Evolutionary conservation across 805 yeast genomes (phyloP).

Genomic region (Yarrowia osloensis): DNA sequence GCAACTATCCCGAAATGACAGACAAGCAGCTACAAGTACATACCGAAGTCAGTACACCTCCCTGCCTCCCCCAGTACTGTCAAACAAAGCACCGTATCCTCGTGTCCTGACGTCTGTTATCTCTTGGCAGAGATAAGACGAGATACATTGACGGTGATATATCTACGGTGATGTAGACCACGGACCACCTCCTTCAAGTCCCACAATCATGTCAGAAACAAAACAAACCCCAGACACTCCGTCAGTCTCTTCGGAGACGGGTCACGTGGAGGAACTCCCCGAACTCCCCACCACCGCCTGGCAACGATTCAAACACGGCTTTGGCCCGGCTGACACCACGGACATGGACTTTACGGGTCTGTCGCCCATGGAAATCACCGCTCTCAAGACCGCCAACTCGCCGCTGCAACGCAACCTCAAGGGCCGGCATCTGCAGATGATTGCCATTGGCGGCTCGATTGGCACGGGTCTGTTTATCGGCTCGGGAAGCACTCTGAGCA

Average conservation of each 20-base stretch:
- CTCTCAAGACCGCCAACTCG: slow-evolving; percentile 51
- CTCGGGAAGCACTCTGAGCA: not conserved
- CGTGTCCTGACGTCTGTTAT: no score
- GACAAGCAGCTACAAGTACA: no score
- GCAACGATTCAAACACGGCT: not conserved
- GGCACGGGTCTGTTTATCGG: slow-evolving; percentile 68
- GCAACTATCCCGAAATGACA: no score
- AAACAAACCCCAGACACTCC: not conserved
- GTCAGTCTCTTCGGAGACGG: not conserved
- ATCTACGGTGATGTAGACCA: no score
- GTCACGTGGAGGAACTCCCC: not conserved
- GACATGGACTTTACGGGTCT: slow-evolving; percentile 35
- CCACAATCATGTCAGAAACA: no score
- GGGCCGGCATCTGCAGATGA: slow-evolving; percentile 39
- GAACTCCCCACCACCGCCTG: not conserved
- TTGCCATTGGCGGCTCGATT: slow-evolving; percentile 48
- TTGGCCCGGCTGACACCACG: not conserved
- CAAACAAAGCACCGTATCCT: no score
- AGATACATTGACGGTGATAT: no score
- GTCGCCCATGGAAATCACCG: slow-evolving; percentile 43
- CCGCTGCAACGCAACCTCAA: slow-evolving; percentile 53
- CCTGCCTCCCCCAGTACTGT: no score
- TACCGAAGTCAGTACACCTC: no score
- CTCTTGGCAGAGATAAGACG: no score
- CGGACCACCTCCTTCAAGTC: no score